Evolutionary conservation across 139 green algal genomes (phyloP).

Genomic region (Nannochloris sp.): DNA sequence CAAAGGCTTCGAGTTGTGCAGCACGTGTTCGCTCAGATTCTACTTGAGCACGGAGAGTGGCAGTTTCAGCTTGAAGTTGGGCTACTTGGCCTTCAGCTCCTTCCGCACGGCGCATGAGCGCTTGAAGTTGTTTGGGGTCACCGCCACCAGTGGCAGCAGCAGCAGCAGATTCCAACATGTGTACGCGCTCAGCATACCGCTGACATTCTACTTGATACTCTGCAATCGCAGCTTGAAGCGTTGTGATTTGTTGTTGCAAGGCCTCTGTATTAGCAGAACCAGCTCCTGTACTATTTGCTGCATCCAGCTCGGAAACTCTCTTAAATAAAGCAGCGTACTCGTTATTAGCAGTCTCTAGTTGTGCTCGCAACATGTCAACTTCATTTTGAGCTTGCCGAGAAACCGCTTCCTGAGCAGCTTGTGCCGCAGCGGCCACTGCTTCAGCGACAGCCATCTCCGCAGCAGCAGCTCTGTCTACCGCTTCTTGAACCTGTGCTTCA

Average conservation of each 20-base stretch:
- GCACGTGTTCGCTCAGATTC: conserved; percentile 25
- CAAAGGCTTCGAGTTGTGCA: conserved; percentile 26
- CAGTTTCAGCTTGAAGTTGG: not conserved
- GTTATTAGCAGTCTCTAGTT: not conserved
- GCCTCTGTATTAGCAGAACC: no score
- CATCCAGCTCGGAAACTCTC: not conserved
- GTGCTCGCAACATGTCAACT: not conserved
- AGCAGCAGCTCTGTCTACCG: not conserved
- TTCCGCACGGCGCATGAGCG: not conserved
- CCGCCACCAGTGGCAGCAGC: not conserved
- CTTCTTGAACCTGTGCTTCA: not conserved
- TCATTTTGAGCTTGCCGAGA: not conserved
- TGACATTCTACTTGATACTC: not conserved
- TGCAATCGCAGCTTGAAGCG: not conserved
- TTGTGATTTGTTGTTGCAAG: not conserved
- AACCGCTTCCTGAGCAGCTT: not conserved
- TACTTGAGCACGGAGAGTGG: conserved; percentile 16
- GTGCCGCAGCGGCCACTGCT: not conserved
- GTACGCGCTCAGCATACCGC: not conserved
- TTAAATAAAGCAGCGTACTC: no score
- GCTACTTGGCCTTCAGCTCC: not conserved
- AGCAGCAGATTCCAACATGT: not conserved
- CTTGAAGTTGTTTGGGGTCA: not conserved
- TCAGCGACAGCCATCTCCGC: not conserved
- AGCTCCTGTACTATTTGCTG: no score